phyloP scores from a whole-genome alignment of 768 basidiomycete genomes.

The Trametes cinnabarina region DNA sequence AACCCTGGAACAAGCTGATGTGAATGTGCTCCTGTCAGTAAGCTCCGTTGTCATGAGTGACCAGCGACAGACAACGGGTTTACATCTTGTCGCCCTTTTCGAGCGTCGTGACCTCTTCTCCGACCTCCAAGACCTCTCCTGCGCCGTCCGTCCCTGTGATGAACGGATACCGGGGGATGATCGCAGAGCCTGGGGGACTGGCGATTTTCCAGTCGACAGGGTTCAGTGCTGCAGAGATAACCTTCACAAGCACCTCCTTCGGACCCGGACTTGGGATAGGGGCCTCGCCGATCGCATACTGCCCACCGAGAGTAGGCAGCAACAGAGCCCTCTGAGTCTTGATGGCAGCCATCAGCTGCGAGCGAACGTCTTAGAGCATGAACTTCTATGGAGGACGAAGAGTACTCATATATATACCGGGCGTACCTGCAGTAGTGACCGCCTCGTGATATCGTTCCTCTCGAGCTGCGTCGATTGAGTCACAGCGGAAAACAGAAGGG shows the following conservation, averaged over 20 bases:
- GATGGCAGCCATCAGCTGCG: not conserved
- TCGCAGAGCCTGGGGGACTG: constrained; percentile 25
- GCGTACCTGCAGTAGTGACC: no score
- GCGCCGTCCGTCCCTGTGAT: constrained; percentile 39
- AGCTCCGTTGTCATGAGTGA: no score
- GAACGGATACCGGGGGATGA: constrained; percentile 37
- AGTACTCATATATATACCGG: no score
- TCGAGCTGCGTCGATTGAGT: no score
- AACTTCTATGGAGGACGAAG: no score
- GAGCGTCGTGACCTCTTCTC: constrained; percentile 36
- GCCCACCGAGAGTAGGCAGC: not conserved
- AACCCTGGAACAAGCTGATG: constrained; percentile 9
- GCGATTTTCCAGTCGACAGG: constrained; percentile 37
- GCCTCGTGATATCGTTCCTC: no score
- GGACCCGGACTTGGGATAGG: constrained; percentile 11
- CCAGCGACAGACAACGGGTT: not conserved
- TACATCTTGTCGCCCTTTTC: constrained; percentile 39
- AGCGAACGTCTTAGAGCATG: no score
- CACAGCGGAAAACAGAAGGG: no score
- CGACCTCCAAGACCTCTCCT: constrained; percentile 40
- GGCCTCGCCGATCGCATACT: not conserved
- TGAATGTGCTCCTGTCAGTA: not conserved
- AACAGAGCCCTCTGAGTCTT: constrained; percentile 21
- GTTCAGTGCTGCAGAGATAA: constrained; percentile 31
- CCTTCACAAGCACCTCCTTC: constrained; percentile 31